A percentile compares a stretch with the other conserved stretches of the same genome.
phyloP scores from a whole-genome alignment of 2,329 filamentous ascomycete species.

The Chrysosporium queenslandicum region DNA sequence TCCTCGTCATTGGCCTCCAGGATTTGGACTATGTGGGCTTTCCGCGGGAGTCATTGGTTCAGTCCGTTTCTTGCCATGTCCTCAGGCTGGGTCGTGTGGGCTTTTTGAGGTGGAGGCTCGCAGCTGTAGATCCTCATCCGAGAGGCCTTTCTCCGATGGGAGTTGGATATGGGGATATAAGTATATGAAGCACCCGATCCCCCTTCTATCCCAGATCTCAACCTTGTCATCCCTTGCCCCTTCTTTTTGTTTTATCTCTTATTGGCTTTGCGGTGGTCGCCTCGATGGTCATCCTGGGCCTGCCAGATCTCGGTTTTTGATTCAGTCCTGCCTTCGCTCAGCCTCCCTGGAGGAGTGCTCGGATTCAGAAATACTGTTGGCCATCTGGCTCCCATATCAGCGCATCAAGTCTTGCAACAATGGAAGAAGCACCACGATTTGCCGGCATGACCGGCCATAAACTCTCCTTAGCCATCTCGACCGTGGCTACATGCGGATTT shows the following conservation, averaged over 20 bases:
- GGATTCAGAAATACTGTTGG: neutral
- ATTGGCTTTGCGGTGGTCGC: neutral
- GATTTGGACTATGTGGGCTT: neutral
- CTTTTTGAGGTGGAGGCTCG: neutral
- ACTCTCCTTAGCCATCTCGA: slow-evolving; percentile 49
- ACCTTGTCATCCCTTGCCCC: neutral
- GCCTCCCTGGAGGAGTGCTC: neutral
- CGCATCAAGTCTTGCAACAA: neutral
- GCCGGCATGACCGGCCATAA: slow-evolving; percentile 48
- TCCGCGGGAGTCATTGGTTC: neutral
- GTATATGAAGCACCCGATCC: neutral
- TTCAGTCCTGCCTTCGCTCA: neutral
- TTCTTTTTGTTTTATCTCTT: neutral
- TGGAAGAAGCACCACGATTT: slow-evolving; percentile 19
- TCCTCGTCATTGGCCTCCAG: neutral
- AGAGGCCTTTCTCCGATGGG: neutral
- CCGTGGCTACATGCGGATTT: slow-evolving; percentile 52
- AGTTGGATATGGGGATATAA: neutral
- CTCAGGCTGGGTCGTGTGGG: neutral
- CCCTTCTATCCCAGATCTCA: neutral
- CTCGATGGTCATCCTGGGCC: neutral
- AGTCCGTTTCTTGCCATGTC: neutral
- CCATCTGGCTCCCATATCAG: neutral
- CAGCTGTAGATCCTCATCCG: neutral
- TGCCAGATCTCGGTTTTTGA: neutral